Base-by-base conservation (phyloP, 257 asterid genomes). In the Solanum pinnatisectum region DNA sequence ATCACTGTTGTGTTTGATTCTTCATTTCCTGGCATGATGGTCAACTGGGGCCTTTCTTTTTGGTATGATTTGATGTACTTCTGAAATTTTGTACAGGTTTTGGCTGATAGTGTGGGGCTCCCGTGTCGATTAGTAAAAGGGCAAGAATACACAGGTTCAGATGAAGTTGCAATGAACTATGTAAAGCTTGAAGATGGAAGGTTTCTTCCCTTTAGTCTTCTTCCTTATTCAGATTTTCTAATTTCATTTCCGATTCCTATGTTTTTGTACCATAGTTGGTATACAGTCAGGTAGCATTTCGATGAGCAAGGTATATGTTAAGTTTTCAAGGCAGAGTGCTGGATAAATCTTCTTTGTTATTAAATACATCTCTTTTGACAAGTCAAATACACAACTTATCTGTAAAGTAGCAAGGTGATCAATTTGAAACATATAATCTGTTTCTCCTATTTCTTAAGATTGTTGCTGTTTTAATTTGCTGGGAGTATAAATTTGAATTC, bases 111-210 rank as follows among this genome's bases (percentile, higher is more conserved):
- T 87, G 90, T 93, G 91, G 96, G 92, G 79, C 93, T 97, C 84
- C 97, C 96, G 86, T 95, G 98, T 90, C 98, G 98, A 84, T 90
- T 97, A 89, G 96, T 94, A 88, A 97, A 97, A 90, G 98, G 99
- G 83, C 92, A 89, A 83, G 97, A 95, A 90, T 95, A 93, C 86
- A 94, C 98, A 23, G 99, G 99, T 87, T 93, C 98, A 86, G 92
- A 92, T 89, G 99, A 95, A 56, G 99, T 95, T 90, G 99, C 98
- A 70, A 94, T 97, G 92, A 95, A 89, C 93, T 93, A 95, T 87
- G 97, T 96, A 85, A 94, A 94, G 93, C 87, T 93, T 87, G 95
- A 49, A 82, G 86, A 90, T 90, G 98, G 94, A 92, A 97, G 98
- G 99, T 95, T 89, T 89, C 84, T 90, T 84, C 87, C 22, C 37